phyloP scores from a whole-genome alignment of 2,329 filamentous ascomycete genomes.

The Phialophora macrospora region DNA sequence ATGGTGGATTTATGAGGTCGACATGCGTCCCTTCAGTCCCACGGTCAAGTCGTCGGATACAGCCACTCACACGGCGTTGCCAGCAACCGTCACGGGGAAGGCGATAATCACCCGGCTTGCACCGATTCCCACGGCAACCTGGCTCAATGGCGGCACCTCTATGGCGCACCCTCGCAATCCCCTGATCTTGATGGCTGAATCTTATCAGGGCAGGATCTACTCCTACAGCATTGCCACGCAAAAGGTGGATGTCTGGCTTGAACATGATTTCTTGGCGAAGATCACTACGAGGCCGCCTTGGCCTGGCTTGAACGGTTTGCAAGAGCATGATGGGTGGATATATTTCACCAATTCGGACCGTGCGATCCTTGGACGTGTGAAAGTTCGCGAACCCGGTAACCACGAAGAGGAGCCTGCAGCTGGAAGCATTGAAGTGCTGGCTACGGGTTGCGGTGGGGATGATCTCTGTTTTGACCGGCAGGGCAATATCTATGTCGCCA shows the following conservation, averaged over 20 bases:
- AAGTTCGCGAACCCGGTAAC: not conserved
- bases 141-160: constrained; percentile 19
- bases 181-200: constrained; percentile 22
- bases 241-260: constrained; percentile 17
- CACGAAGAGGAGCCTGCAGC: not conserved
- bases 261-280: constrained; percentile 8
- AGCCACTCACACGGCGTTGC: not conserved
- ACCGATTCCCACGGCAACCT: constrained; percentile 7
- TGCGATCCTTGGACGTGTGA: constrained; percentile 2
- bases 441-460: constrained; percentile 11
- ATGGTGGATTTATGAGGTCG: constrained; percentile 16
- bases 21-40: constrained; percentile 15
- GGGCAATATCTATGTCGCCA: constrained; percentile 17
- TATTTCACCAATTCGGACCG: constrained; percentile 23
- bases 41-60: not conserved
- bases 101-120: constrained; percentile 5
- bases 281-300: constrained; percentile 13
- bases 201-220: constrained; percentile 13
- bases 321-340: constrained; percentile 5
- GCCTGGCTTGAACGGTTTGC: constrained; percentile 8
- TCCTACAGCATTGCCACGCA: constrained; percentile 4
- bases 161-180: not conserved
- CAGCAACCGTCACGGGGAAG: not conserved
- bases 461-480: constrained; percentile 14
- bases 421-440: constrained; percentile 3